Base-by-base conservation (phyloP, 495 filamentous ascomycete species). In the Astrocystis sublimbata region DNA sequence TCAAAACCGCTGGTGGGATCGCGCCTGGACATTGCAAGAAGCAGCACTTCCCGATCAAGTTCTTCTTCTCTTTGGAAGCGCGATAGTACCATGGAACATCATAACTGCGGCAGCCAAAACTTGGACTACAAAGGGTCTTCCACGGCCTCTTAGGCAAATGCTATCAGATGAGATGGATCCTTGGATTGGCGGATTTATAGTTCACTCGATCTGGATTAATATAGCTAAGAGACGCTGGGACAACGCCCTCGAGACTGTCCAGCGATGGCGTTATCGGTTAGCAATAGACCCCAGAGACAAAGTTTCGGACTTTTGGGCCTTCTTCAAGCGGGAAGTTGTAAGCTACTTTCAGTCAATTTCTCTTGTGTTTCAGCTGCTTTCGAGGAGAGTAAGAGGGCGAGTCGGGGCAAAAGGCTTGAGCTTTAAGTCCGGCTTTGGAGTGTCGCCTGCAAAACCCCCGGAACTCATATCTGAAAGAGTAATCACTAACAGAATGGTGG, bases 11-110 rank as follows among this genome's bases (percentile, higher is more conserved):
- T 46, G 42, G 42, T 46, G 42, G 42, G 24, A 46, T 46, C 42
- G 42, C 9, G 42, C 24, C 42, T 46, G 42, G 42, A 46, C 42
- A 24, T 17, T 46, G 42, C 42, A 46, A 46, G 42, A 46, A 46
- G 42, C 21, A 46, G 42, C 42, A 10, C 19, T 46, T n/a, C 21
- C 42, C 10, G 42, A 46, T 19, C 9, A 46, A 23, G 42, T 46
- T 24, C 7, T 24, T 23, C 42, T 46, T 46, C 21, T 46, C 24
- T 46, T 46, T 23, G 42, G 42, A 23, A 24, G n/a, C 19, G 7
- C 15, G 7, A 24, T 9, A 12, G 3, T 46, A 4, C 21, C 42
- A 23, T 46, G 42, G 42, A 5, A 46, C 12, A 24, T 46, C 9
- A 24, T 46, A 12, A 26, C 21, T 10, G 21, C 19, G 9, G 42